Base-by-base conservation (phyloP, 495 filamentous ascomycete genomes). In the Hypomontagnella monticulosa region DNA sequence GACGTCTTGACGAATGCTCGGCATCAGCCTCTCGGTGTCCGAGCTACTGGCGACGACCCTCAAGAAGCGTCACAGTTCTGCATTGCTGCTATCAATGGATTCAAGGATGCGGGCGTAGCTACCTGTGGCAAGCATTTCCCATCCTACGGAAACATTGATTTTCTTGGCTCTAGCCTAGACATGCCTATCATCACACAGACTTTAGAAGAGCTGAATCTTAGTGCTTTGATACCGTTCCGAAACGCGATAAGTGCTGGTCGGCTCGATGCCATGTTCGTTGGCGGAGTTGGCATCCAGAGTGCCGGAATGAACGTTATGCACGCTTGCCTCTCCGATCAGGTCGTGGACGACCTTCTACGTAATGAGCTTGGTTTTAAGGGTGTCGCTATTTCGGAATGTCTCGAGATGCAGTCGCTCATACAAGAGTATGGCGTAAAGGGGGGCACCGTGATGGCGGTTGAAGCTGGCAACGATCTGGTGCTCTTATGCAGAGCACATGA, bases 41-140 rank as follows among this genome's bases (percentile, higher is more conserved):
- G 93, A 33, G 92, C 92, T 30, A 87, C 84, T 12, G 88, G 92
- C 1, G 93, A 97, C 72, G 91, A 97, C 63, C 92, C 93, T 4
- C 92, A 95, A 70, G 91, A 97, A 75, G 92, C 92, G 1, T 95
- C 92, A 0, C 88, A 89, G 34, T 97, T 92, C 69, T 91, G 91
- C 27, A 89, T 93, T 37, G 91, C 92, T 40, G 91, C 88, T 57
- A 91, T 97, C 83, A 93, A 89, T 73, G 93, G 93, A 33, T 96
- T 91, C 76, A 91, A 93, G 70, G 89, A 94, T 72, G 92, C 89
- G 18, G 92, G 92, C 0, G 72, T 96, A 9, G 89, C 86, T 0
- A 94, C 92, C 0, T 92, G 93, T 67, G 93, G 93, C 58, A 97
- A 97, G 73, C 93, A 97, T 75, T 96, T 97, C 62, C 93, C 93